Base-by-base conservation (phyloP, 2,329 filamentous ascomycete species). In the Clonostachys chloroleuca region DNA sequence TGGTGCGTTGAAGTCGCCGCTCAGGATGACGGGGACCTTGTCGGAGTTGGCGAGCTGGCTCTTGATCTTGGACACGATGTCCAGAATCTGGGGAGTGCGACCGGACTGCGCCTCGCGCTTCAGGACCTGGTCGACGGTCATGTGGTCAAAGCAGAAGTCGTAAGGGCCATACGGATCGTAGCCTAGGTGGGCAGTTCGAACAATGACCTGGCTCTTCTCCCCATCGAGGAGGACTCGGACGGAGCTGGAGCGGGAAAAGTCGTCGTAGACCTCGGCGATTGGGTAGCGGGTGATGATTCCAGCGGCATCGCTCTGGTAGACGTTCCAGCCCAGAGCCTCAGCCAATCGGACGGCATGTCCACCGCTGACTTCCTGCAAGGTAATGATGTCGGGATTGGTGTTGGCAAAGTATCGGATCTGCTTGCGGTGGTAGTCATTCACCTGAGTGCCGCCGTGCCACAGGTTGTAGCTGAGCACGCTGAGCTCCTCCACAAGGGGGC, bases 1-100 rank as follows among this genome's bases (percentile, higher is more conserved):
- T 0, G 69, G 69, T 1, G 69, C 67, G 51, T 72, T 72, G 49
- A 72, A 68, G 52, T 73, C 69, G 17, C 69, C 69, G 1, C 64
- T 56, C 2, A 73, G 46, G 33, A 72, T 48, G 1, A 70, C 62
- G 5, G 69, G 67, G 1, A 61, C 50, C 0, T 57, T 53, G 20
- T 65, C 58, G 0, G 64, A 54, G 20, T 63, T 50, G 7, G 49
- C 51, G 1, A 72, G 51, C 5, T 64, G 56, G 6, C 45, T 47
- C 35, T 57, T 45, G 61, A 72, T 72, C 5, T 53, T 57, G 1
- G 49, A 47, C 5, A 70, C 49, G 2, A 63, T 68, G 14, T 62
- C 58, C 43, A 52, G 54, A 48, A 71, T 69, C 49, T 72, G 65
- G 14, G 57, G 58, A 3, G 65, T 66, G 9, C 69, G 68, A 40